phyloP scores from a whole-genome alignment of 1,284 basidiomycete species.

The Boletellus deceptivus region DNA sequence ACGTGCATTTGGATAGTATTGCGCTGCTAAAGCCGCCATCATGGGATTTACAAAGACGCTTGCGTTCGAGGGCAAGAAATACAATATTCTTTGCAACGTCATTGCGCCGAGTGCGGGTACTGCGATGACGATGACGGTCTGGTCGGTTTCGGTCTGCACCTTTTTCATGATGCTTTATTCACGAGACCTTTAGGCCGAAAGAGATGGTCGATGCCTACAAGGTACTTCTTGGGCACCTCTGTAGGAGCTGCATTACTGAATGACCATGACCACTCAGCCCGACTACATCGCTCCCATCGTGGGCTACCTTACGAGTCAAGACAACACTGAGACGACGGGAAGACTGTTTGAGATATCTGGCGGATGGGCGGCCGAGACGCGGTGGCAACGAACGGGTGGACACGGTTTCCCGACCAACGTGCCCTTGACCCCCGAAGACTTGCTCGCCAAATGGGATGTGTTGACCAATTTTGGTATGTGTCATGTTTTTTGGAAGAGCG shows the following conservation, averaged over 20 bases:
- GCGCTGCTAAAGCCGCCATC: conserved; percentile 92
- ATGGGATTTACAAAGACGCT: conserved; percentile 89
- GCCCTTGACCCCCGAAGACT: conserved; percentile 74
- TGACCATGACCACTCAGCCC: conserved; percentile 48
- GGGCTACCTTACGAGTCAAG: conserved; percentile 86
- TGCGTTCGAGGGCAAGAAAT: conserved; percentile 90
- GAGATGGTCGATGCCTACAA: conserved; percentile 89
- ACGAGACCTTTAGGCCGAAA: conserved; percentile 57
- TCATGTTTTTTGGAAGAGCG: neutral
- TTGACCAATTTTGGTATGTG: conserved; percentile 81
- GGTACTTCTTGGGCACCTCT: conserved; percentile 34
- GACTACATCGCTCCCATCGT: conserved; percentile 92
- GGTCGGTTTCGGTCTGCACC: conserved; percentile 37
- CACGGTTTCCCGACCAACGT: conserved; percentile 82
- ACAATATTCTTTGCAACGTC: conserved; percentile 86
- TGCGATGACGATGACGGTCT: conserved; percentile 86
- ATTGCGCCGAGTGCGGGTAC: conserved; percentile 91
- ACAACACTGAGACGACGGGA: conserved; percentile 75
- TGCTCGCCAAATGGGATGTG: conserved; percentile 74
- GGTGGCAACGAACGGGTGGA: conserved; percentile 93
- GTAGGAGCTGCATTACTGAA: neutral
- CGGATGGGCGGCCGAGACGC: conserved; percentile 89
- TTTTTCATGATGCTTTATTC: neutral
- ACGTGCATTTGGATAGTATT: conserved; percentile 53
- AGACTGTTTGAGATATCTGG: conserved; percentile 87